phyloP scores from a whole-genome alignment of 2,329 filamentous ascomycete genomes.

The Mariannaea sp. region DNA sequence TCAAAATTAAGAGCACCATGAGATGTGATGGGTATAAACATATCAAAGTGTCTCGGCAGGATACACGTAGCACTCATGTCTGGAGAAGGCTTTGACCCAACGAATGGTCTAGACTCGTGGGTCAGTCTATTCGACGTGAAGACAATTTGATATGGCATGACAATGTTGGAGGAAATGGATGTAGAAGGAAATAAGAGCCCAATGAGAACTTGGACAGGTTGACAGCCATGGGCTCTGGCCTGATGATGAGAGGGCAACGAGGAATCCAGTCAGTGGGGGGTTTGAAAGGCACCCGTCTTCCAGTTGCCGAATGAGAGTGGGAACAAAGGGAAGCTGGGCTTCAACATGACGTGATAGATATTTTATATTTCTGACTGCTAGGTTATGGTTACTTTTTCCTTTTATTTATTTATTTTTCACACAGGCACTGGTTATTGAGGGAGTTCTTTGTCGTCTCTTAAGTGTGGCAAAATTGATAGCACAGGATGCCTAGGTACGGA shows the following conservation, averaged over 20 bases:
- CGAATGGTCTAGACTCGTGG: conserved; percentile 2
- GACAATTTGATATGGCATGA: conserved; percentile 7
- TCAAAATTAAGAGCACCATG: too few relatives aligned
- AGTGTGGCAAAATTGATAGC: neutral
- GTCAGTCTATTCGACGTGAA: conserved; percentile 7
- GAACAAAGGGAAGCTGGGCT: neutral
- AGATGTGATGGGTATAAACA: too few relatives aligned
- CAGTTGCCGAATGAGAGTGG: neutral
- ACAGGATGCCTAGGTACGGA: neutral
- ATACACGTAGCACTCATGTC: neutral
- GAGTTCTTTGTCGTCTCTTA: neutral
- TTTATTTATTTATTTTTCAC: neutral
- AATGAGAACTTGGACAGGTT: too few relatives aligned
- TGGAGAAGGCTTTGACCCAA: neutral
- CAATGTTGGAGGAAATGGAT: neutral
- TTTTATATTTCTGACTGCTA: neutral
- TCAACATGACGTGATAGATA: neutral
- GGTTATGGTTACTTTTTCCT: neutral
- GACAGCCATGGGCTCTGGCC: neutral
- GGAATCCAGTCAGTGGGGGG: neutral
- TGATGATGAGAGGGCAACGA: neutral
- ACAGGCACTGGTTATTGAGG: neutral
- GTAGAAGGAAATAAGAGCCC: neutral
- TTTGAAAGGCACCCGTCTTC: neutral
- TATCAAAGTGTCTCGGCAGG: too few relatives aligned